Percentiles rank a stretch among this genome's conserved stretches.
These are phyloP conservation scores for Rutidosis leptorrhynchoides DNA, from an alignment of 129 eudicot species.

Conservation along the genomic window DNA sequence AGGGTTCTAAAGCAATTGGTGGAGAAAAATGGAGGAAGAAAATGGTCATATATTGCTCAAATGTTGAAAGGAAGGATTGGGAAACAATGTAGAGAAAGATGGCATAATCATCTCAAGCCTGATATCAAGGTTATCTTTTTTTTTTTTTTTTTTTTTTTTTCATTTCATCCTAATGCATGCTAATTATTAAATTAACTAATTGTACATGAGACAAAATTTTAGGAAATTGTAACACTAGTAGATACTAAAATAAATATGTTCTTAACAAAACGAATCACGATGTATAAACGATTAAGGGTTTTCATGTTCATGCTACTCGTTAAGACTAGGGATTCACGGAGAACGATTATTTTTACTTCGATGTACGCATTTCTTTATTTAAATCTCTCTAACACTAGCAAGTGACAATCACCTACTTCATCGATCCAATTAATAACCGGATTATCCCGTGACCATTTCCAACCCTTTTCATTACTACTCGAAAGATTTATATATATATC, in stretches of 20 bases:
- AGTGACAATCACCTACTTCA: no score
- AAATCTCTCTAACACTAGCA: no score
- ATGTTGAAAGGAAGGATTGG: conserved; percentile 71
- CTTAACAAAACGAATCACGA: no score
- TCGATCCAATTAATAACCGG: no score
- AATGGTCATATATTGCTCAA: conserved; percentile 67
- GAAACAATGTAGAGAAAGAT: conserved; percentile 79
- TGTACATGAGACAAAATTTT: neutral
- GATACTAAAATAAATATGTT: neutral
- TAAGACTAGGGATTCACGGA: no score
- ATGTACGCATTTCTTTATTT: no score
- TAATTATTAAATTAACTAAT: neutral
- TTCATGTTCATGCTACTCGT: no score
- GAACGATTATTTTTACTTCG: no score
- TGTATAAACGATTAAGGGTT: no score
- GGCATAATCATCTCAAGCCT: conserved; percentile 81
- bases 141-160: conserved; percentile 3
- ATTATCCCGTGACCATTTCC: no score
- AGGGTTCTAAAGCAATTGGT: conserved; percentile 58
- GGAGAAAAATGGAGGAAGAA: conserved; percentile 55
- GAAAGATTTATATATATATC: no score
- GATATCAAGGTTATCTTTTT: conserved; percentile 52
- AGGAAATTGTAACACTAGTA: neutral
- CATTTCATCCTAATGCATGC: neutral
- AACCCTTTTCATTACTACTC: no score